Conservation (phyloP, 768 basidiomycete genomes). For the Mycena epipterygia region DNA sequence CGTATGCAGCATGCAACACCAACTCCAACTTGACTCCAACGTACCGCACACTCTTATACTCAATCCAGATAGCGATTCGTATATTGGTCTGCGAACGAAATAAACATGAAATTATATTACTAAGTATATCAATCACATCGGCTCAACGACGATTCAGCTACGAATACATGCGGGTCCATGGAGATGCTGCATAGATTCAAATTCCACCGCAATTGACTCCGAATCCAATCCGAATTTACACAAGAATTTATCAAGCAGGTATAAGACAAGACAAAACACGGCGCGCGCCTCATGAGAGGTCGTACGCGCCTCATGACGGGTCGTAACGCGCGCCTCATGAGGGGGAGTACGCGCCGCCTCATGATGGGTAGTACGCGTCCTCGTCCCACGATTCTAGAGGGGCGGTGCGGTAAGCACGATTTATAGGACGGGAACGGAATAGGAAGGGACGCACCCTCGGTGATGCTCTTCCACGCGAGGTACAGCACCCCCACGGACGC, state of each 20-base stretch:
- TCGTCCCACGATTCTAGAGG: constrained; percentile 65
- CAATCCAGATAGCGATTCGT: too few relatives aligned
- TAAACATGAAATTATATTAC: constrained; percentile 32
- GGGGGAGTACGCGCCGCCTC: constrained; percentile 57
- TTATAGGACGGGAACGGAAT: not conserved
- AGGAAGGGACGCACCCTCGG: constrained; percentile 65
- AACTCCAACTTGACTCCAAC: too few relatives aligned
- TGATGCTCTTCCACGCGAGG: constrained; percentile 78
- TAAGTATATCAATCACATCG: constrained; percentile 22
- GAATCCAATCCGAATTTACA: constrained; percentile 5
- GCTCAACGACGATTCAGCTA: too few relatives aligned
- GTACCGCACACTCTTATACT: too few relatives aligned
- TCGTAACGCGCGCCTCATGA: constrained; percentile 38
- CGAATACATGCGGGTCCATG: too few relatives aligned
- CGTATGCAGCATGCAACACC: too few relatives aligned
- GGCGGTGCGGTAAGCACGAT: not conserved
- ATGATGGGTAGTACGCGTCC: constrained; percentile 60
- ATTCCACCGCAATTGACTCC: not conserved
- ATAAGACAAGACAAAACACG: not conserved
- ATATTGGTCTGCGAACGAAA: not conserved
- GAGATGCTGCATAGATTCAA: too few relatives aligned
- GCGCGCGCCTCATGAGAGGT: not conserved
- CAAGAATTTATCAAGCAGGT: constrained; percentile 14
- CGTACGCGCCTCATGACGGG: too few relatives aligned
- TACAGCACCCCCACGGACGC: constrained; percentile 68